Evolutionary conservation across 192 early-diverging fungal species (phyloP), one percentile per base, ranked within the genome.

Genomic region (Coemansia sp.): DNA sequence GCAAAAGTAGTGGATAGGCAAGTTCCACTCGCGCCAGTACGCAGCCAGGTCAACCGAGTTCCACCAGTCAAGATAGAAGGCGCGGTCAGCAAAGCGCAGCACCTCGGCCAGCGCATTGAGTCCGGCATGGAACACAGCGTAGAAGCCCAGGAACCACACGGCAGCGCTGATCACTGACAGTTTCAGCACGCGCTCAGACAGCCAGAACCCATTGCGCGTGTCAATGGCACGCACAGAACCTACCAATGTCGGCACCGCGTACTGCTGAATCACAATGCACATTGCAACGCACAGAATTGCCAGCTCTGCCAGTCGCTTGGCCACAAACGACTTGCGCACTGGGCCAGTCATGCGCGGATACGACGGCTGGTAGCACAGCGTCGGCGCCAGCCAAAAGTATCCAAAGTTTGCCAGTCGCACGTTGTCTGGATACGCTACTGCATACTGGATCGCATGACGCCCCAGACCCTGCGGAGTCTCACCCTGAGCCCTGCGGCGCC

Each of bases 1-100:
- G 80, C 90, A 89, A 69, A 87, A 91, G 29, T 86, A 86, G 82
- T 93, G 90, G 29, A 95, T 93, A 17, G 94, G 94, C 57, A 86
- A 83, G 84, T 95, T 95, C 94, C 94, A 95, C 29, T 91, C 83
- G 25, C 91, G 83, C 94, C 94, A 94, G 82, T 95, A 95, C 61
- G 87, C 85, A 37, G 83, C 86, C 53, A 94, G 68, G 29, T 87
- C 87, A 14, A 84, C 81, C 1, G 87, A 85, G 79, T 95, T 95
- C 94, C 94, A 95, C 94, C 93, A 95, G 47, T 87, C 88, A 27
- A 90, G 74, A 74, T 94, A 95, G 62, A 95, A 95, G 4, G 86
- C 80, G 6, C 94, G 88, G 66, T 95, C 94, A 6, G 90, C 94
- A 79, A 95, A 95, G 38, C 89, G 84, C 27, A 94, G 77, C 1